A percentile compares a stretch with the other conserved stretches of the same genome.
Evolutionary conservation across 805 yeast species (phyloP).

Genomic region (Grigorovia transvaalensis): DNA sequence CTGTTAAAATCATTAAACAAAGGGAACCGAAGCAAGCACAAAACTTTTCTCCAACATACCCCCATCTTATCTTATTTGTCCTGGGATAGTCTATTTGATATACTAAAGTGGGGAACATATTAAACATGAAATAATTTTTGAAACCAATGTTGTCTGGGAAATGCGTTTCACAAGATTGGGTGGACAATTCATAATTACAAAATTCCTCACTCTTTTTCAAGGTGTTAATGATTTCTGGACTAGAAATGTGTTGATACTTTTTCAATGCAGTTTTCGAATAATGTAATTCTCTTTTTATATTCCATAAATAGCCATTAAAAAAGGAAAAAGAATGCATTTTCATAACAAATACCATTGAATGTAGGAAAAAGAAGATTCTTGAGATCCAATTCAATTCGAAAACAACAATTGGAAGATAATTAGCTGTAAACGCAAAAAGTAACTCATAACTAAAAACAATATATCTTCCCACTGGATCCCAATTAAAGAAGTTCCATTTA

Average conservation of each 20-base stretch:
- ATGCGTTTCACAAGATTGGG: constrained; percentile 35
- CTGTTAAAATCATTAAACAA: constrained; percentile 65
- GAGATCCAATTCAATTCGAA: constrained; percentile 76
- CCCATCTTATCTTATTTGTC: constrained; percentile 56
- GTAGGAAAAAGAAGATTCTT: constrained; percentile 72
- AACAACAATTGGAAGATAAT: constrained; percentile 39
- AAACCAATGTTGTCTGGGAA: constrained; percentile 71
- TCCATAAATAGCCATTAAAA: constrained; percentile 85
- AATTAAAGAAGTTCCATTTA: constrained; percentile 36
- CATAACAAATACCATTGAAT: constrained; percentile 81
- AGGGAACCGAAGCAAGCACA: constrained; percentile 83
- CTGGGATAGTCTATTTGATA: constrained; percentile 79
- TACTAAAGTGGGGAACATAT: constrained; percentile 85
- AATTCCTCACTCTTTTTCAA: constrained; percentile 47
- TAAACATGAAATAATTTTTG: constrained; percentile 57
- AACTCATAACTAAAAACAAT: constrained; percentile 51
- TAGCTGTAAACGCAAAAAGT: constrained; percentile 39
- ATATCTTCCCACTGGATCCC: constrained; percentile 57
- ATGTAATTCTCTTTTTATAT: constrained; percentile 41
- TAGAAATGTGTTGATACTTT: constrained; percentile 26
- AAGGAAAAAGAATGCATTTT: constrained; percentile 90
- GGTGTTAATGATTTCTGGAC: constrained; percentile 22
- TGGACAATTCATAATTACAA: constrained; percentile 59
- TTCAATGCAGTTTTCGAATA: constrained; percentile 38
- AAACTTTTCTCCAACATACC: constrained; percentile 58